Base-by-base conservation (phyloP, 2,329 filamentous ascomycete species). In the Davidsoniella virescens region DNA sequence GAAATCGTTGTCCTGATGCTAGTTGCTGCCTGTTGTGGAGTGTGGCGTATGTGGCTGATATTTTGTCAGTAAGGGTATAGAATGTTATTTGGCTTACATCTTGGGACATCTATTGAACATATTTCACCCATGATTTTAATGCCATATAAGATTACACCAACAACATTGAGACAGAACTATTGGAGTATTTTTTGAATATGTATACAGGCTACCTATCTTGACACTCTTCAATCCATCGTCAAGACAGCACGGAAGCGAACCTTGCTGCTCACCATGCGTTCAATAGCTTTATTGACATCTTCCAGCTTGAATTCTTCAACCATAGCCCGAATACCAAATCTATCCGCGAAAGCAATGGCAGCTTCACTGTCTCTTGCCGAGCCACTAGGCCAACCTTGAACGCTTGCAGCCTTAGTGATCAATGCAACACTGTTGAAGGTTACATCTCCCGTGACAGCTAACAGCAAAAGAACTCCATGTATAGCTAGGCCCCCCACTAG, bases 381-480 rank as follows among this genome's bases (percentile, higher is more conserved):
- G 0, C 80, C 81, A 18, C 75, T 73, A 0, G 82, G 70, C 62
- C 72, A 78, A 8, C 80, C 80, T 54, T 78, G 70, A 1, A 92
- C 67, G 2, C 71, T 75, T 14, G 78, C 63, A 3, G 76, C 81
- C 53, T 71, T 69, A 4, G 37, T 5, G 5, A 76, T 65, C 46
- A 77, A 53, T 10, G 59, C 26, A 1, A 55, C 49, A 0, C 67
- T 68, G 55, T 75, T 60, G 18, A 77, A 59, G 53, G 66, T 62
- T 18, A 46, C 18, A n/a, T 71, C 63, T 0, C 57, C 54, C 2
- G 70, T 70, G 2, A 70, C 64, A 0, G 78, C 70, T 26, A 82
- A 66, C n/a, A 78, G 64, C 14, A 83, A 59, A 6, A 84, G 57
- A 59, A 75, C 81, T 9, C 80, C 80, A 6, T 65, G 61, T 0